Evolutionary conservation across 768 basidiomycete genomes (phyloP).

Genomic region (Candolleomyces aberdarensis): DNA sequence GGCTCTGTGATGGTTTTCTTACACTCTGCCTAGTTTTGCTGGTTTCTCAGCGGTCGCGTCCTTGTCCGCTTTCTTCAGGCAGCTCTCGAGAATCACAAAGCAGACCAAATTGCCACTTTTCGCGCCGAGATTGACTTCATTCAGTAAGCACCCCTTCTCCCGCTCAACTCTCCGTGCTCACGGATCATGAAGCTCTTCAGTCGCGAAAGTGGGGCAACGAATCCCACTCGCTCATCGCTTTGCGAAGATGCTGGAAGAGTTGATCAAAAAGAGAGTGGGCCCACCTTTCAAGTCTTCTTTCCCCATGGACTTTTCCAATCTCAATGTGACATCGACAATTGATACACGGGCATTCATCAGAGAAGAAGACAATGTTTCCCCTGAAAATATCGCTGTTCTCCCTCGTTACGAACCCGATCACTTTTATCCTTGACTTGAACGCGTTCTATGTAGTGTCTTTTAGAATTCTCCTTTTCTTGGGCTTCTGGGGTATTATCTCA

Average conservation of each 20-base stretch:
- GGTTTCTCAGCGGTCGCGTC: conserved; percentile 67
- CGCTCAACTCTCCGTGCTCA: background rate
- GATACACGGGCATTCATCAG: too few species aligned
- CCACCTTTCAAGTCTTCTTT: conserved; percentile 17
- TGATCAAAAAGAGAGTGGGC: conserved; percentile 37
- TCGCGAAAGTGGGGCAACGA: conserved; percentile 61
- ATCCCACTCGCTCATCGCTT: conserved; percentile 65
- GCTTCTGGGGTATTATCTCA: too few species aligned
- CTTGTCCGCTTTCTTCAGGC: conserved; percentile 65
- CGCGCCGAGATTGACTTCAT: conserved; percentile 66
- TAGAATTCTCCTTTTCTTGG: too few species aligned
- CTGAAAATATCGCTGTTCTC: too few species aligned
- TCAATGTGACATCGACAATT: too few species aligned
- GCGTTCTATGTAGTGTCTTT: too few species aligned
- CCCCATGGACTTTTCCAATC: conserved; percentile 2
- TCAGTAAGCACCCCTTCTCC: conserved; percentile 41
- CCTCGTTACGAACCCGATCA: too few species aligned
- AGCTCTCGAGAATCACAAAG: conserved; percentile 52
- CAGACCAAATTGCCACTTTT: conserved; percentile 56
- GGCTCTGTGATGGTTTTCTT: background rate
- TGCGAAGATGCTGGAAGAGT: conserved; percentile 53
- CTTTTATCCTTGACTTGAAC: too few species aligned
- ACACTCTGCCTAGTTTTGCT: conserved; percentile 47
- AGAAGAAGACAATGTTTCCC: too few species aligned
- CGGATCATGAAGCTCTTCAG: conserved; percentile 42